phyloP scores from a whole-genome alignment of 2,329 filamentous ascomycete species.

The Botryotinia convoluta region DNA sequence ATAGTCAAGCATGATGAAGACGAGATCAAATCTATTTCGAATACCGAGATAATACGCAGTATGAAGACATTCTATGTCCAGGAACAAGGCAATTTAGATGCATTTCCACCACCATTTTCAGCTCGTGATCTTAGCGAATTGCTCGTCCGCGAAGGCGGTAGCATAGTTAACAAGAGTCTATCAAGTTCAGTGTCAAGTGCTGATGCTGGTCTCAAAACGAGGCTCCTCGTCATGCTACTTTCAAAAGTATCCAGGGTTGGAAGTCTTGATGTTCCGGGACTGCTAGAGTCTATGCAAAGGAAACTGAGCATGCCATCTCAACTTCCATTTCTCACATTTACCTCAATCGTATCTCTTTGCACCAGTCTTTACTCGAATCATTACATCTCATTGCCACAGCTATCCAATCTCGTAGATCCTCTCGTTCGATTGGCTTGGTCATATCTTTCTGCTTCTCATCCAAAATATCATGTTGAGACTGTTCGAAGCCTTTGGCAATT shows the following conservation, averaged over 20 bases:
- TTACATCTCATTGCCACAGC: slow-evolving; percentile 50
- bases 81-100: slow-evolving; percentile 68
- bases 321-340: slow-evolving; percentile 55
- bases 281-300: slow-evolving; percentile 52
- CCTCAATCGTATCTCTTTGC: slow-evolving; percentile 56
- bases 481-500: slow-evolving; percentile 84
- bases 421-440: slow-evolving; percentile 74
- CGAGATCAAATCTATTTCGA: slow-evolving; percentile 39
- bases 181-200: slow-evolving; percentile 42
- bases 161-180: slow-evolving; percentile 50
- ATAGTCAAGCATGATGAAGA: slow-evolving; percentile 32
- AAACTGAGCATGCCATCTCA: slow-evolving; percentile 43
- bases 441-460: slow-evolving; percentile 75
- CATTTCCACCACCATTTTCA: slow-evolving; percentile 57
- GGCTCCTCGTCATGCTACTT: slow-evolving; percentile 57
- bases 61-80: slow-evolving; percentile 66
- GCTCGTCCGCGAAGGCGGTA: slow-evolving; percentile 59
- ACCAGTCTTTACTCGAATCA: slow-evolving; percentile 55
- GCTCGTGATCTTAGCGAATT: slow-evolving; percentile 57
- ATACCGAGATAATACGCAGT: slow-evolving; percentile 55
- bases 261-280: slow-evolving; percentile 46
- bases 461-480: slow-evolving; percentile 93
- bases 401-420: slow-evolving; percentile 62
- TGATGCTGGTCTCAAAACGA: slow-evolving; percentile 56
- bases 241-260: slow-evolving; percentile 50